Evolutionary conservation across 169 alveolate species (phyloP).

Genomic region (Fabrea salina): DNA sequence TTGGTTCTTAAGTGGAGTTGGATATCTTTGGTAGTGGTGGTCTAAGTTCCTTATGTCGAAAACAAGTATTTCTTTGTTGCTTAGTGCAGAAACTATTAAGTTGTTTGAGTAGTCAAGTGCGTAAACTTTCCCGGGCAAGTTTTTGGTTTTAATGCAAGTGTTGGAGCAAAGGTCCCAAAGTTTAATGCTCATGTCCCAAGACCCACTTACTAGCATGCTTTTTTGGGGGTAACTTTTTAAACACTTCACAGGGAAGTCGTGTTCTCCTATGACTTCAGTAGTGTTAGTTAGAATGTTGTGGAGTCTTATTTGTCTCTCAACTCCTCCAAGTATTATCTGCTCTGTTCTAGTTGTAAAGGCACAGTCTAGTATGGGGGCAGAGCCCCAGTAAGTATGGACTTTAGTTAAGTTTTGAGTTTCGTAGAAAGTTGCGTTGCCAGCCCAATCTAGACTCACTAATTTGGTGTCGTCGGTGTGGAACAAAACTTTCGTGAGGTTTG

Average conservation of each 20-base stretch:
- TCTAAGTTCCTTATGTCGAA: slow-evolving; percentile 33
- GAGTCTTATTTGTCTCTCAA: slow-evolving; percentile 15
- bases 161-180: slow-evolving; percentile 37
- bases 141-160: slow-evolving; percentile 2
- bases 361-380: slow-evolving; percentile 22
- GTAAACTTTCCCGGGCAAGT: slow-evolving; percentile 27
- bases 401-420: too few relatives aligned
- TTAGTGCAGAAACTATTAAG: slow-evolving; percentile 7
- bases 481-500: too few relatives aligned
- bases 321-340: slow-evolving; percentile 18
- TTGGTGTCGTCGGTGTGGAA: too few relatives aligned
- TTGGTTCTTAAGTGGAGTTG: slow-evolving; percentile 33
- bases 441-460: too few relatives aligned
- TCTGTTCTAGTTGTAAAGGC: neutral
- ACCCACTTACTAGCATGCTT: slow-evolving; percentile 24
- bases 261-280: slow-evolving; percentile 27
- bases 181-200: slow-evolving; percentile 37
- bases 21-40: neutral
- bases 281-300: neutral
- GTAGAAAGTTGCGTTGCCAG: too few relatives aligned
- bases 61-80: slow-evolving; percentile 29
- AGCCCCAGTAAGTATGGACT: too few relatives aligned
- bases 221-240: neutral
- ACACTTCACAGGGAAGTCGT: slow-evolving; percentile 29
- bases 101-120: slow-evolving; percentile 5